Base-by-base conservation (phyloP, 179 eudicot genomes). In the Drosera spatulata region DNA sequence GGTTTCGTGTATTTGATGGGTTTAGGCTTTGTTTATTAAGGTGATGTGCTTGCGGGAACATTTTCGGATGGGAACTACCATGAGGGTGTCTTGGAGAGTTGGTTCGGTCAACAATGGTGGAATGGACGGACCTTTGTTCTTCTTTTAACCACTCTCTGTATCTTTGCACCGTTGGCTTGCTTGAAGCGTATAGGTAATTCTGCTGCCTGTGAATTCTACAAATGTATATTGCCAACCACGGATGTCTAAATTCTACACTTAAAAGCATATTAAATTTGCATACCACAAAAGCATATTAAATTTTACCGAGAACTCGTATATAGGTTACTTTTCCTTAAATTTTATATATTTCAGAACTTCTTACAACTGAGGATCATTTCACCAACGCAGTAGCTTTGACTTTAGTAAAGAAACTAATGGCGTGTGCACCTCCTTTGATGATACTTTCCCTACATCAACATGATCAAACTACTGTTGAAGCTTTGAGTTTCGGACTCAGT, bases 81-180 rank as follows among this genome's bases (percentile, higher is more conserved):
- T 68, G 73, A 82, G 33, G 95, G 90, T 42, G 70, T 86, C 38
- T 48, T 86, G 70, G 87, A 86, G 69, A 82, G 77, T 59, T 86
- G 95, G 95, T 84, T 81, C 75, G 95, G 95, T 39, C 74, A 61
- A 40, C 73, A 76, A 11, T 86, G 90, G 95, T 86, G 90, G 95
- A 86, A 52, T 40, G 71, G 77, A 2, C 82, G 90, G 48, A 43
- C 65, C 42, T 55, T 66, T 74, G 75, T 84, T 67, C 85, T 86
- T 62, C 74, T 81, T 9, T 66, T 77, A 64, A 77, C 82, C 45
- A 79, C 90, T 58, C 64, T 86, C 4, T 65, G 58, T 68, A 82
- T 86, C 43, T 79, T 86, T 74, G 82, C 85, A 68, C 95, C 95
- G 39, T 71, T 86, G 74, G 77, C 87, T 37, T 81, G 77, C 75